phyloP scores from a whole-genome alignment of 805 yeast genomes.

The Sugiyamaella valdiviana region DNA sequence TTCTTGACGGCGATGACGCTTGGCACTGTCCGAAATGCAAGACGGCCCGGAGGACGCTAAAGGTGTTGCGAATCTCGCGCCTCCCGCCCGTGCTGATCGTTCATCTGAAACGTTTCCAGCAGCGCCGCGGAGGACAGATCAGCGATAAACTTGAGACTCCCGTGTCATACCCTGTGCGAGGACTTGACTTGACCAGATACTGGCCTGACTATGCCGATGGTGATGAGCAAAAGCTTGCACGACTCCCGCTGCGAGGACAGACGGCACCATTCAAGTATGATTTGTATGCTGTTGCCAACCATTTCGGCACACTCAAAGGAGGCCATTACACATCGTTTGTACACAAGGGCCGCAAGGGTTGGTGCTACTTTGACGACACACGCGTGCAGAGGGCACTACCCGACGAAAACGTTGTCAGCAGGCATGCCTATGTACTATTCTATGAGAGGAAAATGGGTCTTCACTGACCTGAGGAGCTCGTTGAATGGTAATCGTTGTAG shows the following conservation, averaged over 20 bases:
- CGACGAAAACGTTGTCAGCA: slow-evolving; percentile 50
- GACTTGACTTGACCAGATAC: slow-evolving; percentile 58
- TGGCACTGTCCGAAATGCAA: slow-evolving; percentile 84
- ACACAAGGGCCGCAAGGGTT: slow-evolving; percentile 55
- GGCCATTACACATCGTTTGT: slow-evolving; percentile 89
- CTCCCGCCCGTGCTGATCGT: slow-evolving; percentile 74
- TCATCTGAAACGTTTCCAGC: slow-evolving; percentile 75
- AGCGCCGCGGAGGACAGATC: slow-evolving; percentile 13
- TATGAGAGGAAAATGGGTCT: slow-evolving; percentile 42
- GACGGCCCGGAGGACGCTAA: slow-evolving; percentile 54
- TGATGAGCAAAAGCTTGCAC: slow-evolving; percentile 41
- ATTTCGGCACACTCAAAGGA: slow-evolving; percentile 71
- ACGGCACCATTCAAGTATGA: slow-evolving; percentile 72
- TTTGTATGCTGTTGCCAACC: slow-evolving; percentile 76
- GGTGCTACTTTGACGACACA: slow-evolving; percentile 83
- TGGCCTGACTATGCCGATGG: slow-evolving; percentile 53
- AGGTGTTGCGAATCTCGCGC: slow-evolving; percentile 65
- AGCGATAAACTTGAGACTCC: slow-evolving; percentile 56
- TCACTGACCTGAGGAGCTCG: not conserved
- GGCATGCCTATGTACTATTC: slow-evolving; percentile 79
- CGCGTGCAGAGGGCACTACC: slow-evolving; percentile 50
- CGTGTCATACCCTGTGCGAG: slow-evolving; percentile 57
- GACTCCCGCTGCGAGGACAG: slow-evolving; percentile 65
- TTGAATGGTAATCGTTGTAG: not conserved
- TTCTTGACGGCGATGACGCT: slow-evolving; percentile 67